Percentiles rank a stretch among this genome's conserved stretches.
Evolutionary conservation across 2,329 filamentous ascomycete genomes (phyloP).

Genomic region (Epichloe festucae): DNA sequence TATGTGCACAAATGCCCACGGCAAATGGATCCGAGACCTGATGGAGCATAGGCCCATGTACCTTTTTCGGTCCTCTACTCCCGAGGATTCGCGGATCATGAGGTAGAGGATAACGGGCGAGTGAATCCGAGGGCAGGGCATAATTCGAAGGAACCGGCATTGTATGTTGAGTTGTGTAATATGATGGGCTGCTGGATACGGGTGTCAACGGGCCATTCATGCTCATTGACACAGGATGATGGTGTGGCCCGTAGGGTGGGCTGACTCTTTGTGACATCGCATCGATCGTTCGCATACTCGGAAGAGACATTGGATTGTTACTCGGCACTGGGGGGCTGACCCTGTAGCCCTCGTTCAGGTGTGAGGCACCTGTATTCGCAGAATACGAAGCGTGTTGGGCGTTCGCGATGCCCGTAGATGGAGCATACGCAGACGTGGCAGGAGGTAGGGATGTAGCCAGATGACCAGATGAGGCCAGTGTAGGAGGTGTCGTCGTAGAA

Average conservation of each 20-base stretch:
- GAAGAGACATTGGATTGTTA: constrained; percentile 20
- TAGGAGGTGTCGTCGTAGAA: constrained; percentile 4
- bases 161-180: constrained; percentile 27
- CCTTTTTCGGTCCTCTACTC: constrained; percentile 43
- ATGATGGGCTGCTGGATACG: constrained; percentile 23
- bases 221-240: constrained; percentile 23
- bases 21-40: no score
- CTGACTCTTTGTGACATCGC: constrained; percentile 15
- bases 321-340: constrained; percentile 16
- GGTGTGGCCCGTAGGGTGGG: constrained; percentile 16
- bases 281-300: constrained; percentile 30
- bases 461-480: constrained; percentile 5
- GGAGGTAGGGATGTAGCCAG: constrained; percentile 6
- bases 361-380: constrained; percentile 12
- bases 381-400: constrained; percentile 21
- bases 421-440: constrained; percentile 8
- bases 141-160: constrained; percentile 24
- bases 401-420: constrained; percentile 11
- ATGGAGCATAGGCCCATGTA: constrained; percentile 18
- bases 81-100: constrained; percentile 36
- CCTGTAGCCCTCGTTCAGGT: constrained; percentile 18
- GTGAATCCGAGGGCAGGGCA: constrained; percentile 29
- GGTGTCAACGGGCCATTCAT: constrained; percentile 20
- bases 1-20: not conserved
- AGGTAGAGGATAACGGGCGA: constrained; percentile 33